Percentiles rank a stretch among this genome's conserved stretches.
phyloP scores from a whole-genome alignment of 2,329 filamentous ascomycete genomes.

The Colletotrichum endophyticum region DNA sequence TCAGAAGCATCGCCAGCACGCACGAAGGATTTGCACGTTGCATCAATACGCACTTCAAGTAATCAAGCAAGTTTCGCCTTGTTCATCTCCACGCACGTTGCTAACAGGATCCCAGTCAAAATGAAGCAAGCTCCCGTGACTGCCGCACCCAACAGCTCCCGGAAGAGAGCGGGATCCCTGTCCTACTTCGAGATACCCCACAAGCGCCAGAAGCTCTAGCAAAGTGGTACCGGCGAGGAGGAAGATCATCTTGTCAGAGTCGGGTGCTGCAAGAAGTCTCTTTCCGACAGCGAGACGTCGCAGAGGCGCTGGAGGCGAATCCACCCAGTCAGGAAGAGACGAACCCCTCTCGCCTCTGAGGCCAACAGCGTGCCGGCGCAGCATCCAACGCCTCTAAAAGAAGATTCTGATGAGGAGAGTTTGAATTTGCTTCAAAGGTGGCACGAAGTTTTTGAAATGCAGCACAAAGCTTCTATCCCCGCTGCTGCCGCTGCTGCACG shows the following conservation, averaged over 20 bases:
- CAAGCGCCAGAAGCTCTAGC: not conserved
- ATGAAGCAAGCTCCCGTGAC: not conserved
- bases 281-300: not conserved
- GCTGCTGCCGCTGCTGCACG: not conserved
- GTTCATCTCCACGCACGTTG: not conserved
- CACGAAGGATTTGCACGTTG: not conserved
- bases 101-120: not conserved
- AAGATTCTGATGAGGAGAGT: not conserved
- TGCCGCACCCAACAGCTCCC: not conserved
- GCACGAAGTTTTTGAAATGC: not conserved
- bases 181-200: not conserved
- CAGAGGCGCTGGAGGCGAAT: not conserved
- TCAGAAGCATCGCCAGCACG: not conserved
- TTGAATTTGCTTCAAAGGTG: not conserved
- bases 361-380: not conserved
- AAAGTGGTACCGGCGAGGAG: not conserved
- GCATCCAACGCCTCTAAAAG: not conserved
- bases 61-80: not conserved
- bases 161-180: not conserved
- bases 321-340: not conserved
- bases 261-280: not conserved
- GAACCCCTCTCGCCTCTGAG: not conserved
- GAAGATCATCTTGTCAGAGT: not conserved
- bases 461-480: not conserved
- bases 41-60: not conserved